Evolutionary conservation across 2,329 filamentous ascomycete genomes (phyloP), one percentile per base, ranked within the genome.

Genomic region (Venturia oleaginea): DNA sequence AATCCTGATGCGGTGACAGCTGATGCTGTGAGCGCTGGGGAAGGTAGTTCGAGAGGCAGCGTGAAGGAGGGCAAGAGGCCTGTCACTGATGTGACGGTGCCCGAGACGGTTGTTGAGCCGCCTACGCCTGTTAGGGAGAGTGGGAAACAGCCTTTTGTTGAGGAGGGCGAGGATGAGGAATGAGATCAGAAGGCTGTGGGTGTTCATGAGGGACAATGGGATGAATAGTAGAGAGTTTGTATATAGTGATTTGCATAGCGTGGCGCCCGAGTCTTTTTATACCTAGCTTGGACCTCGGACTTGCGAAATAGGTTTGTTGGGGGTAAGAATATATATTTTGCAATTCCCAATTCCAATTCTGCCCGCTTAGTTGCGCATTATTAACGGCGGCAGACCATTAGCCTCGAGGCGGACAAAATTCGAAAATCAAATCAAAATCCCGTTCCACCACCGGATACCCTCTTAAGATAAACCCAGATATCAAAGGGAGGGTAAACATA

Each of bases 51-150:
- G n/a, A 42, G 19, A 3, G 24, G 24, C 17, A 48, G 43, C n/a
- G n/a, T 43, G n/a, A 42, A 4, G 19, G 38, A 42, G 19, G 60
- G 38, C 7, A 46, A 37, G 60, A 46, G 24, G n/a, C 37, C 42
- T n/a, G 37, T 46, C 10, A 46, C 24, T 38, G 37, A 27, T 11
- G 22, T 32, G 15, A 7, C 24, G 15, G 37, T 62, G n/a, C 60
- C 60, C 11, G 60, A 62, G 60, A 62, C 60, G 27, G 19, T 46
- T 51, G 60, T 62, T 24, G 60, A 62, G n/a, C 60, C 60, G 30
- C 60, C 60, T 30, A 62, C 60, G 43, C 60, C 60, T 51, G 43
- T 51, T 19, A 34, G 51, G 40, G 32, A 30, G 11, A 48, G 60
- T 22, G 32, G 43, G 24, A 62, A 7, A 42, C 60, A 62, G 40